Percentiles rank a stretch among this genome's conserved stretches.
Evolutionary conservation across 306 rosid species (phyloP).

Genomic region (Cicer chorassanicum): DNA sequence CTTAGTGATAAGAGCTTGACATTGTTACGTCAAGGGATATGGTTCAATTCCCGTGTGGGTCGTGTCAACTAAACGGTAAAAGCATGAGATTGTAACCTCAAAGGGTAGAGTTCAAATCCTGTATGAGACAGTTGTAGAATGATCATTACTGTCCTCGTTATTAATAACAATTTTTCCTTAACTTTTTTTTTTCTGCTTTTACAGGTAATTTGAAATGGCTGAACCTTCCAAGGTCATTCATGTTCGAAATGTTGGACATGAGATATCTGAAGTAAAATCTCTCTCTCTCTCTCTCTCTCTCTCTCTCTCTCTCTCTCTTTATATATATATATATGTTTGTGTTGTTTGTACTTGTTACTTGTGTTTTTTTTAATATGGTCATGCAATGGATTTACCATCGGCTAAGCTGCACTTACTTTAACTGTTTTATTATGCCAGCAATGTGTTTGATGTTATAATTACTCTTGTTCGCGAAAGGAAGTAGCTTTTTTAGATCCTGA

Average conservation of each 20-base stretch:
- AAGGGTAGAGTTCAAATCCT: neutral
- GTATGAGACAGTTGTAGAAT: neutral
- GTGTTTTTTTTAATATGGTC: neutral
- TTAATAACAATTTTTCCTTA: neutral
- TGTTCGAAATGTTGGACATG: slow-evolving; percentile 96
- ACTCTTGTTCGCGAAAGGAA: slow-evolving; percentile 26
- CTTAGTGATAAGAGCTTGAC: too few relatives aligned
- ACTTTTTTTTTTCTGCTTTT: slow-evolving; percentile 18
- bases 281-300: slow-evolving; percentile 24
- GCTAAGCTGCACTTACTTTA: slow-evolving; percentile 5
- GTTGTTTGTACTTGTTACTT: neutral
- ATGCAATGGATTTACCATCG: neutral
- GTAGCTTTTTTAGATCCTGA: neutral
- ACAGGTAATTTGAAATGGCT: slow-evolving; percentile 69
- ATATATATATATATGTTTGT: neutral
- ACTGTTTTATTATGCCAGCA: slow-evolving; percentile 1
- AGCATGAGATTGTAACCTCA: too few relatives aligned
- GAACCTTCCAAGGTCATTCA: slow-evolving; percentile 98
- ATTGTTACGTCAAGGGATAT: too few relatives aligned
- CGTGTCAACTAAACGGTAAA: too few relatives aligned
- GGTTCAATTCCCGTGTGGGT: neutral
- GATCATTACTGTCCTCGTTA: neutral
- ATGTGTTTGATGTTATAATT: slow-evolving; percentile 9
- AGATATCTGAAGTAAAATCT: slow-evolving; percentile 77
- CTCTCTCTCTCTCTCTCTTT: slow-evolving; percentile 15